These are phyloP conservation scores for Hirsutella rhossiliensis DNA, from an alignment of 2,329 filamentous ascomycete genomes.

Conservation along the genomic window DNA sequence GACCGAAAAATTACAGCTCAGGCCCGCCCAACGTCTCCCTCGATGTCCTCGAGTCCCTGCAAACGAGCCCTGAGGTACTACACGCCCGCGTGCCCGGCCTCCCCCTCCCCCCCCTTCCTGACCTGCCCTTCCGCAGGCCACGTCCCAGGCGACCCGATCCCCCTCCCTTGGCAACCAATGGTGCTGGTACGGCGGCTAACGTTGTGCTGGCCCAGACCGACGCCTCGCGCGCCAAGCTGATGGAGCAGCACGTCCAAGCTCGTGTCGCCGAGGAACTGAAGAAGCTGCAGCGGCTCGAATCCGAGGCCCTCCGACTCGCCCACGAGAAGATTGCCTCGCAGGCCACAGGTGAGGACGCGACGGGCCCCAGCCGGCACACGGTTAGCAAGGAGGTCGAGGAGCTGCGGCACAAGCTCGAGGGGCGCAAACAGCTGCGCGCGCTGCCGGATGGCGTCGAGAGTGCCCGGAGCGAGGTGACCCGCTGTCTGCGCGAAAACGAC, in stretches of 20 bases:
- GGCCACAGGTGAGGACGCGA: slow-evolving; percentile 28
- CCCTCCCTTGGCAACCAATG: not conserved
- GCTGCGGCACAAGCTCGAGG: slow-evolving; percentile 46
- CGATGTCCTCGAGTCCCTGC: slow-evolving; percentile 69
- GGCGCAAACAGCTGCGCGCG: slow-evolving; percentile 52
- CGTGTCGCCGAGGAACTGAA: slow-evolving; percentile 80
- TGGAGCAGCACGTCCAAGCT: slow-evolving; percentile 79
- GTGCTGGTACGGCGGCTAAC: not conserved
- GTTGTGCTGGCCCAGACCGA: slow-evolving; percentile 56
- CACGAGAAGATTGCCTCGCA: slow-evolving; percentile 54
- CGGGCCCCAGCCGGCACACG: slow-evolving; percentile 25
- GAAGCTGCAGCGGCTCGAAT: slow-evolving; percentile 60
- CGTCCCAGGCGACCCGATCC: not conserved
- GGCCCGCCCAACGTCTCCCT: slow-evolving; percentile 54
- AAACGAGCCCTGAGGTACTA: slow-evolving; percentile 72
- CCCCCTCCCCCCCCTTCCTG: not conserved
- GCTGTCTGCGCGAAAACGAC: slow-evolving; percentile 75
- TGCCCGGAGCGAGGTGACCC: slow-evolving; percentile 64
- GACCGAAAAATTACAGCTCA: slow-evolving; percentile 19
- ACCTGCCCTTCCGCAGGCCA: not conserved
- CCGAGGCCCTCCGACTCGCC: slow-evolving; percentile 54
- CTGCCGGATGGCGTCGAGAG: slow-evolving; percentile 60
- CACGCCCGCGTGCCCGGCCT: not conserved
- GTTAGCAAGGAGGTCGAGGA: slow-evolving; percentile 49
- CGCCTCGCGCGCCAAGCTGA: slow-evolving; percentile 66